Evolutionary conservation across 805 yeast genomes (phyloP), one percentile per base, ranked within the genome.

Genomic region (Diddensiella santjacobensis): DNA sequence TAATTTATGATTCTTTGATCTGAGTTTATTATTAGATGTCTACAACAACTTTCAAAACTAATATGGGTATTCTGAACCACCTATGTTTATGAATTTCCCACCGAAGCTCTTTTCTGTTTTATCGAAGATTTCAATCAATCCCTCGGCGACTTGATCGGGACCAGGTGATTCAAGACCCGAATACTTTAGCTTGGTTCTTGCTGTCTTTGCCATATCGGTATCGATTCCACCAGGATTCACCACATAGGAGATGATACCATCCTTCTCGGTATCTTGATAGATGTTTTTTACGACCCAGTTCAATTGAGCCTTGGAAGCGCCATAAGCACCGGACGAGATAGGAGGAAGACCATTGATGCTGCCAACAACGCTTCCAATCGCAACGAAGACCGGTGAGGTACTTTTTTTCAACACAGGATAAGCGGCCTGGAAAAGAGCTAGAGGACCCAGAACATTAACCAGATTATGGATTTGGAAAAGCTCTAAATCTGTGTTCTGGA

Each of bases 191-290:
- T 13, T 26, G 13, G 11, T 26, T 13, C 13, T 26, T 8, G 11
- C 31, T 8, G 31, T 26, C 13, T 26, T 26, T 8, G 11, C 65
- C 66, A 65, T 62, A 42, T 71, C 74, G 30, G 70, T 67, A 11
- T 45, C n/a, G 10, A 72, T 73, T 6, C 61, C 30, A 35, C 76
- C 75, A 0, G 77, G 77, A 45, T 69, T 70, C 13, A 70, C 13
- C 6, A 69, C 54, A 19, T 67, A 51, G 31, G 65, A 59, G 10
- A 56, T 62, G 48, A 61, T 65, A 0, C 59, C 64, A 30, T 64
- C 60, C 1, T 37, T 31, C 11, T 46, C 49, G 30, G 60, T 44
- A 44, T 70, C 71, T 22, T 19, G 10, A 37, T 64, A 52, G 33
- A 70, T 31, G 18, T 61, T 59, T 33, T 53, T 59, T 10, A 56